phyloP scores from a whole-genome alignment of 257 asterid genomes.

The Coffea eugenioides region DNA sequence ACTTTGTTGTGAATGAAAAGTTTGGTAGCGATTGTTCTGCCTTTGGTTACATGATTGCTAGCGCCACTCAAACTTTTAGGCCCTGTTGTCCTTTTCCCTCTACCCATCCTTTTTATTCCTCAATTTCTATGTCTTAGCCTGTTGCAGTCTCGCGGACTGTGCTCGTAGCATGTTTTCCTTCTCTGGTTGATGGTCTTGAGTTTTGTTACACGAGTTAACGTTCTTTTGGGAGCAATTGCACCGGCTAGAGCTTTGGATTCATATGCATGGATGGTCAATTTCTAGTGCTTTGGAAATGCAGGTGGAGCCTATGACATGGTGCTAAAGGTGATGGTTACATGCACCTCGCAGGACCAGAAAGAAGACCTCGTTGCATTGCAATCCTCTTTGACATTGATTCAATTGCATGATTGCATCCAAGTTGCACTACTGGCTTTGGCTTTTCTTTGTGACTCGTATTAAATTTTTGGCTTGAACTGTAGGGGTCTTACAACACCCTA shows the following conservation, averaged over 20 bases:
- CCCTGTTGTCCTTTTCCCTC: not conserved
- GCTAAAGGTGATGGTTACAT: not conserved
- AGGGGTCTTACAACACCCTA: not conserved
- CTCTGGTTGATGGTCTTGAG: not conserved
- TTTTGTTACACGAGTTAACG: not conserved
- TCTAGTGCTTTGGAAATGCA: not conserved
- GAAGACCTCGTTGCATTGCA: not conserved
- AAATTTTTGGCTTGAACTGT: conserved; percentile 1
- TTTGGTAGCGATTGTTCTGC: not conserved
- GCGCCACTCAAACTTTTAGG: not conserved
- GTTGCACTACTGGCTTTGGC: not conserved
- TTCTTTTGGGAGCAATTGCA: not conserved
- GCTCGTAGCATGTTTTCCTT: not conserved
- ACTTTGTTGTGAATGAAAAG: not conserved
- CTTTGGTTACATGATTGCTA: not conserved
- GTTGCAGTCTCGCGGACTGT: not conserved
- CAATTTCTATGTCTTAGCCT: not conserved
- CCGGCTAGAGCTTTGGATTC: not conserved
- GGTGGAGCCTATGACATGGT: not conserved
- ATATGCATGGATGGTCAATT: not conserved
- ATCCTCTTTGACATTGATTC: not conserved
- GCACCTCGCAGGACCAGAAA: not conserved
- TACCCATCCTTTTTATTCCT: not conserved
- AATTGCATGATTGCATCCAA: conserved; percentile 4
- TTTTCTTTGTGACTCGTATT: not conserved